Percentiles rank a stretch among this genome's conserved stretches.
phyloP scores from a whole-genome alignment of 805 yeast species.

The Monosporozyma unispora region DNA sequence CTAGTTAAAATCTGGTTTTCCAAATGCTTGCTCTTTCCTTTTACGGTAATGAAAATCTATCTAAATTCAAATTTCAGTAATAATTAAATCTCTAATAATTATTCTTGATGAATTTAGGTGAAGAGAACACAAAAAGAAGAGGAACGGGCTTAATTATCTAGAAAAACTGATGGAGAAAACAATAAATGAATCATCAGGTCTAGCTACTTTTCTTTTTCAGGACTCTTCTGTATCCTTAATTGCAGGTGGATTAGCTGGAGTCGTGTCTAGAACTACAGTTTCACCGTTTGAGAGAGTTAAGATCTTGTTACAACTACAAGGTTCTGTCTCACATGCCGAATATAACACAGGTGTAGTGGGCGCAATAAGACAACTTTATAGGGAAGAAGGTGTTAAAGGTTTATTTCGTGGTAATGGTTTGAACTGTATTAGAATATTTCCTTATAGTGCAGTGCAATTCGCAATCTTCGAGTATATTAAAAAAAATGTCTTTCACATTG shows the following conservation, averaged over 20 bases:
- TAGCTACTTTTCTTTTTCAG: background rate
- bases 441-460: constrained; percentile 92
- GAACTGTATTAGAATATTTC: constrained; percentile 83
- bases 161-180: background rate
- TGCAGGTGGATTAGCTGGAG: constrained; percentile 74
- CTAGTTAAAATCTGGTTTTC: too few relatives aligned
- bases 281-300: constrained; percentile 94
- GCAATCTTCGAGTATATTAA: constrained; percentile 67
- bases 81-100: too few relatives aligned
- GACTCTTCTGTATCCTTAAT: constrained; percentile 29
- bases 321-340: constrained; percentile 20
- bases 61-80: too few relatives aligned
- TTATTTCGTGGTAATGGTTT: constrained; percentile 83
- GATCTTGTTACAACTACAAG: constrained; percentile 84
- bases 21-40: too few relatives aligned
- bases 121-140: background rate
- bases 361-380: constrained; percentile 70
- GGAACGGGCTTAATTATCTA: background rate
- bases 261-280: constrained; percentile 79
- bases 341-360: constrained; percentile 63
- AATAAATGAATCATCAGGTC: background rate
- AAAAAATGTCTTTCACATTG: constrained; percentile 29
- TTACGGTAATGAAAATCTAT: too few relatives aligned
- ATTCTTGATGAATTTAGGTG: too few relatives aligned
- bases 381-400: constrained; percentile 88